Evolutionary conservation across 1,284 basidiomycete species (phyloP), one percentile per base, ranked within the genome.

Genomic region (Vanrija sp.): DNA sequence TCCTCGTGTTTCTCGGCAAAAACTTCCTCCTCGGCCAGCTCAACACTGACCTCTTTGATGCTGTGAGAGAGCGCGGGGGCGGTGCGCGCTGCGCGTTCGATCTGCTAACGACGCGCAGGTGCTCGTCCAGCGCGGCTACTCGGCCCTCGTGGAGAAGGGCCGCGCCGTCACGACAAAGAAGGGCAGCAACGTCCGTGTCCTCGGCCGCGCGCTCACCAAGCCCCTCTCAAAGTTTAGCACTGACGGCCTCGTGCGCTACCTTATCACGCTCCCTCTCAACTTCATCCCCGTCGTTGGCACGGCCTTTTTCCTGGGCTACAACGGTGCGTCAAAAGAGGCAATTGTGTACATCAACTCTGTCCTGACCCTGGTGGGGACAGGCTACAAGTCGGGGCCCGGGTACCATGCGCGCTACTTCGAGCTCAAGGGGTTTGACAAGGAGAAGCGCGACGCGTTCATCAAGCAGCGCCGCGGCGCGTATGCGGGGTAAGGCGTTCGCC

Each of bases 381-480:
- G 74, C 21, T 68, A 68, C 49, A 83, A 83, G 69, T 70, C 80
- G 7, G 85, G 85, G 14, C 85, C 84, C 0, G 73, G 78, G 6
- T 85, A 81, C 72, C 86, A 87, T 69, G 69, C 80, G 5, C 81
- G 85, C 38, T 88, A 87, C 71, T 88, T 87, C 75, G 82, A 86
- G 71, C 79, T 87, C 52, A 87, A 86, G 71, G 80, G 80, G 3
- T 74, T 71, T 50, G 69, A 73, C 64, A 73, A 74, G 58, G 56
- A 64, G 9, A 66, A 72, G 56, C 65, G 69, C 38, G 57, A 69
- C 16, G 59, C 63, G 8, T 79, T 82, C 52, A 76, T 82, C 56
- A 68, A 76, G 28, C 57, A 72, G 44, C 78, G 81, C 43, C 75
- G 81, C 19, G 78, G 81, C 4, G 76, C 78, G 1, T 86, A 85